phyloP scores from a whole-genome alignment of 352 stramenopile species.

The Globisporangium nagaii region DNA sequence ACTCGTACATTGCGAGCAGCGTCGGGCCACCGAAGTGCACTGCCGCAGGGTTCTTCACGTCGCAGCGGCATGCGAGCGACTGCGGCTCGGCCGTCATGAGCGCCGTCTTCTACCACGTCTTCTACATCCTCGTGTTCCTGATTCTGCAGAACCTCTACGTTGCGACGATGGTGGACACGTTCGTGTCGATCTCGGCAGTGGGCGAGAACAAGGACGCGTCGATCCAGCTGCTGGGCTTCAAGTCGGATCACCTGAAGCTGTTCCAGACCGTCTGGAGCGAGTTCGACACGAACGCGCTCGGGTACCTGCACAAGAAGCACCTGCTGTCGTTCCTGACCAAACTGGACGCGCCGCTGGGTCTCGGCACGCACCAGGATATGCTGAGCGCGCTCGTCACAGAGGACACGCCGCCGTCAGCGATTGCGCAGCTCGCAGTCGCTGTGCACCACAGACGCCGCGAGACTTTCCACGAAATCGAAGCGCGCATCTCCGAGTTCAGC shows the following conservation, averaged over 20 bases:
- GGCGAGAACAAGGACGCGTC: slow-evolving; percentile 50
- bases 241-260: slow-evolving; percentile 43
- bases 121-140: slow-evolving; percentile 74
- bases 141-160: slow-evolving; percentile 82
- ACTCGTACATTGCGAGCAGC: slow-evolving; percentile 67
- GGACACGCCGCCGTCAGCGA: slow-evolving; percentile 26
- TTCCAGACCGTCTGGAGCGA: slow-evolving; percentile 72
- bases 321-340: slow-evolving; percentile 48
- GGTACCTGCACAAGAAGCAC: slow-evolving; percentile 69
- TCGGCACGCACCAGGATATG: slow-evolving; percentile 35
- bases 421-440: slow-evolving; percentile 14
- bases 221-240: slow-evolving; percentile 58
- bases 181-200: slow-evolving; percentile 66
- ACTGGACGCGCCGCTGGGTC: slow-evolving; percentile 47
- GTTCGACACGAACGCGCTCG: slow-evolving; percentile 68
- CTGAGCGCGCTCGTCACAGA: slow-evolving; percentile 26
- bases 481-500: slow-evolving; percentile 56
- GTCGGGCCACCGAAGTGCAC: slow-evolving; percentile 56
- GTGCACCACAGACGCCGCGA: slow-evolving; percentile 48
- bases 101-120: slow-evolving; percentile 71
- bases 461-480: slow-evolving; percentile 66
- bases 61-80: slow-evolving; percentile 38
- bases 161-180: slow-evolving; percentile 79
- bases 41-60: slow-evolving; percentile 22
- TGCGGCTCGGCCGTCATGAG: slow-evolving; percentile 62